Conservation (phyloP, 2,329 filamentous ascomycete species). For the Anisogramma anomala region DNA sequence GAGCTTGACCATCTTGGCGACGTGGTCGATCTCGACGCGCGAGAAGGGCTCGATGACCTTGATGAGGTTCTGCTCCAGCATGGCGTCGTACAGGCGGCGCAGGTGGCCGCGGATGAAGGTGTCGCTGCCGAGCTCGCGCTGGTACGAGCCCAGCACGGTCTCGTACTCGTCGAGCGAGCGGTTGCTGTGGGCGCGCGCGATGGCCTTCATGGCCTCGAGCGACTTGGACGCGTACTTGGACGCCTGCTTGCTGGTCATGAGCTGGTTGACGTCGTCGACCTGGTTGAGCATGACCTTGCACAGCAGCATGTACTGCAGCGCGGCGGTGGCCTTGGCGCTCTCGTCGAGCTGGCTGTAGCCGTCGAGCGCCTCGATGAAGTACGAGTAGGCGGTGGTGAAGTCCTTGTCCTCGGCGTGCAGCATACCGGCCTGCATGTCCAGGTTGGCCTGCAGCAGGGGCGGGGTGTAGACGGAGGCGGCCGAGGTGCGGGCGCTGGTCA, state of each 20-base stretch:
- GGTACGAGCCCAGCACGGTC: slow-evolving; percentile 76
- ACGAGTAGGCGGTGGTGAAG: slow-evolving; percentile 97
- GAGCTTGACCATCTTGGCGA: slow-evolving; percentile 93
- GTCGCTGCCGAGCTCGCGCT: slow-evolving; percentile 87
- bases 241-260: slow-evolving; percentile 93
- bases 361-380: slow-evolving; percentile 98
- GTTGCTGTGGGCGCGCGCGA: slow-evolving; percentile 89
- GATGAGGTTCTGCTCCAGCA: slow-evolving; percentile 98
- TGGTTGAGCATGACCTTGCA: slow-evolving; percentile 99
- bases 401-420: slow-evolving; percentile 97
- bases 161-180: slow-evolving; percentile 96
- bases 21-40: slow-evolving; percentile 89
- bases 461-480: slow-evolving; percentile 97
- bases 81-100: slow-evolving; percentile 89
- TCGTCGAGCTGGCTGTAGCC: slow-evolving; percentile 94
- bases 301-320: slow-evolving; percentile 97
- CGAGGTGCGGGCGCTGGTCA: slow-evolving; percentile 88
- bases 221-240: slow-evolving; percentile 92
- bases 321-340: slow-evolving; percentile 78
- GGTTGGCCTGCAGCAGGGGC: slow-evolving; percentile 82
- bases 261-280: slow-evolving; percentile 85
- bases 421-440: slow-evolving; percentile 99
- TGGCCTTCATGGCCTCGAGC: slow-evolving; percentile 97
- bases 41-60: slow-evolving; percentile 99
- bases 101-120: slow-evolving; percentile 96